Evolutionary conservation across 208 protist species (phyloP).

Genomic region (Tritrichomonas foetus): DNA sequence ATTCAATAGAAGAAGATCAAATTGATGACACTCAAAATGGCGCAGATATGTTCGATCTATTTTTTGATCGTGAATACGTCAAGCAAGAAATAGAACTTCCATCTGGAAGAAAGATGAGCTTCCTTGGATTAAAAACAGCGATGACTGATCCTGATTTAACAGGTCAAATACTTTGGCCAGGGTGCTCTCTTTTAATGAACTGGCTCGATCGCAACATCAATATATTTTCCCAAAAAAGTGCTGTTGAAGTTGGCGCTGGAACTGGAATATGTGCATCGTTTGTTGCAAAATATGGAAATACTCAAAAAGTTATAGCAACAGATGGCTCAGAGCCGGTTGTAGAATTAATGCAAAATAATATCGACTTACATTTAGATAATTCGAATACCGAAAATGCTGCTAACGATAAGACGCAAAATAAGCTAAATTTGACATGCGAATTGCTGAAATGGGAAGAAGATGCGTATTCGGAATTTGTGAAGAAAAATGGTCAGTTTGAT

Average conservation of each 20-base stretch:
- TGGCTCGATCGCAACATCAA: not conserved
- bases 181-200: not conserved
- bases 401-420: not conserved
- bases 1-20: too few relatives aligned
- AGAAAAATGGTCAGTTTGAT: not conserved
- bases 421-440: not conserved
- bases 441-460: not conserved
- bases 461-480: not conserved
- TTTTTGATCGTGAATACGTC: not conserved
- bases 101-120: not conserved
- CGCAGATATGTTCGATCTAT: not conserved
- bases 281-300: not conserved
- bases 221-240: not conserved
- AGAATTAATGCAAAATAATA: not conserved
- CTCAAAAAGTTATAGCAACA: not conserved
- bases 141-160: conserved; percentile 13
- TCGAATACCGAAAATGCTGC: too few relatives aligned
- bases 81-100: not conserved
- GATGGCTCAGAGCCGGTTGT: conserved; percentile 17
- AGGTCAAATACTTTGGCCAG: conserved; percentile 32
- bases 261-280: not conserved
- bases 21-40: not conserved
- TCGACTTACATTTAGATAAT: not conserved
- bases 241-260: not conserved
- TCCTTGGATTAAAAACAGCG: not conserved